phyloP scores from a whole-genome alignment of 768 basidiomycete species.

The Symmetrospora coprosmae region DNA sequence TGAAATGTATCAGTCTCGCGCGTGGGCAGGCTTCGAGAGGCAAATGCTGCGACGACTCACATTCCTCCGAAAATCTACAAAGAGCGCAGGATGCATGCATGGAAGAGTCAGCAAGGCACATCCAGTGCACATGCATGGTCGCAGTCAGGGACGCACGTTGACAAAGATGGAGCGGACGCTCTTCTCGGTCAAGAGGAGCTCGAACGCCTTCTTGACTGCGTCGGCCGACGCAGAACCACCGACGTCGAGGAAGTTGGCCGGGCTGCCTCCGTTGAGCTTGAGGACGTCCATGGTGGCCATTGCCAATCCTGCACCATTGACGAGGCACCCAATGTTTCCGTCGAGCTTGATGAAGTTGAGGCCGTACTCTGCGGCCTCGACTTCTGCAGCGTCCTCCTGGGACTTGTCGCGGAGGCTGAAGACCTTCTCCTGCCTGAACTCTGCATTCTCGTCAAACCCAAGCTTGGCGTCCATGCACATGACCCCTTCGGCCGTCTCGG shows the following conservation, averaged over 20 bases:
- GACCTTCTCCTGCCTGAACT: conserved; percentile 79
- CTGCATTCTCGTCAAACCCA: conserved; percentile 98
- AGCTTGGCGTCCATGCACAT: conserved; percentile 99
- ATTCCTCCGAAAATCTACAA: conserved; percentile 61
- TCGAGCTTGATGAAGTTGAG: conserved; percentile 99
- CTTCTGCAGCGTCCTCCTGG: conserved; percentile 94
- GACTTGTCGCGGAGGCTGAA: conserved; percentile 82
- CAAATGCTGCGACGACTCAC: conserved; percentile 32
- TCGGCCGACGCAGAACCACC: conserved; percentile 96
- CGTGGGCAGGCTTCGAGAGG: background rate
- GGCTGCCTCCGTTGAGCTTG: conserved; percentile 83
- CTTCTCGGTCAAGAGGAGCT: conserved; percentile 74
- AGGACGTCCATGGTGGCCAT: conserved; percentile 99
- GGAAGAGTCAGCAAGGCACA: conserved; percentile 1
- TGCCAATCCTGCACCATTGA: conserved; percentile 94
- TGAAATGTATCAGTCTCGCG: background rate
- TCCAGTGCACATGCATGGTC: background rate
- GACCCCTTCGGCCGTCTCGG: conserved; percentile 82
- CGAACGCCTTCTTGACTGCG: conserved; percentile 98
- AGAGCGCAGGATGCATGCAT: background rate
- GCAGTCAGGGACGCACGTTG: conserved; percentile 45
- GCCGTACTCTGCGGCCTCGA: conserved; percentile 88
- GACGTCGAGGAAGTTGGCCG: conserved; percentile 96
- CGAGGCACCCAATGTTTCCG: conserved; percentile 88
- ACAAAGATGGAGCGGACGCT: conserved; percentile 98